phyloP scores from a whole-genome alignment of 1,139 yeast species.

The Pichia sp. region DNA sequence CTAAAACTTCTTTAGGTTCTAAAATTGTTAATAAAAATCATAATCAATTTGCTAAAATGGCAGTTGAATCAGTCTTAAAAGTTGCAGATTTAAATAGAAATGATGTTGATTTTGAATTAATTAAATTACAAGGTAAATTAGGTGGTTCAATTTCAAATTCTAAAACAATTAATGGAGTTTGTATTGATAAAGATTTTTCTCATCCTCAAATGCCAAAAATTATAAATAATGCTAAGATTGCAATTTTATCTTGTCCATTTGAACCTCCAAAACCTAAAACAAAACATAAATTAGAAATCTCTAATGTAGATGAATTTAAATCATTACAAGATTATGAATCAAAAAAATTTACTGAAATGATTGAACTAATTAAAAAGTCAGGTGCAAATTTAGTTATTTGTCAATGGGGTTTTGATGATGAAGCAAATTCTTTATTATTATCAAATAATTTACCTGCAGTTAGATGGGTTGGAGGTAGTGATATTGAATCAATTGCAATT shows the following conservation, averaged over 20 bases:
- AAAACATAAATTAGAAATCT: slow-evolving; percentile 91
- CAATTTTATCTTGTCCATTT: slow-evolving; percentile 95
- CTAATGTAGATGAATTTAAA: slow-evolving; percentile 87
- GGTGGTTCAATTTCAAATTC: slow-evolving; percentile 93
- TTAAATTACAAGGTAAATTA: slow-evolving; percentile 90
- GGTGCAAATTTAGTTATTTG: slow-evolving; percentile 97
- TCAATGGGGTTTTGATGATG: slow-evolving; percentile 99
- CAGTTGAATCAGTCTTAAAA: slow-evolving; percentile 90
- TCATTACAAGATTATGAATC: slow-evolving; percentile 88
- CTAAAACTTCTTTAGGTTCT: slow-evolving; percentile 91
- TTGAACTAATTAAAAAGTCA: slow-evolving; percentile 71
- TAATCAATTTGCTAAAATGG: slow-evolving; percentile 92
- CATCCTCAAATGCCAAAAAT: slow-evolving; percentile 97
- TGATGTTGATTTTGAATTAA: slow-evolving; percentile 94
- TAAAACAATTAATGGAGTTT: slow-evolving; percentile 78
- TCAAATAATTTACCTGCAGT: slow-evolving; percentile 91
- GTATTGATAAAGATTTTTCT: slow-evolving; percentile 92
- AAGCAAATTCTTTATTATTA: slow-evolving; percentile 88
- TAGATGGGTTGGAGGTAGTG: slow-evolving; percentile 99
- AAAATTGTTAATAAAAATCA: slow-evolving; percentile 93
- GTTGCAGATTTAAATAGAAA: slow-evolving; percentile 90
- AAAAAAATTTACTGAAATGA: slow-evolving; percentile 87
- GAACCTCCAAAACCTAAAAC: slow-evolving; percentile 99
- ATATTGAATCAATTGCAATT: slow-evolving; percentile 89
- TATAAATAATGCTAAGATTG: slow-evolving; percentile 77